Conservation (phyloP, 441 rosid genomes). For the Pelargonium citronellum region DNA sequence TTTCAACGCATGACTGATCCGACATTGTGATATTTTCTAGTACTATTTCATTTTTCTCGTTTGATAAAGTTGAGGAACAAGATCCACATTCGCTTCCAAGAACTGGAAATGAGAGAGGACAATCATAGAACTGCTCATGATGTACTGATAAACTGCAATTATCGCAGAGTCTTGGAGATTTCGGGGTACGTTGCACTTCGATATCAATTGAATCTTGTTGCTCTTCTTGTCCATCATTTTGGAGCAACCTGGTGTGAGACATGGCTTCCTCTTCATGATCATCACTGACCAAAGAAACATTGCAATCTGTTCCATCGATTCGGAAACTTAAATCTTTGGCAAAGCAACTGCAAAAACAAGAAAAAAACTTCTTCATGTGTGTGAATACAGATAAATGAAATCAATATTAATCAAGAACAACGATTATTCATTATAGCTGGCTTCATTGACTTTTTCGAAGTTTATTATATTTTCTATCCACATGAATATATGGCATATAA, state of each 20-base stretch:
- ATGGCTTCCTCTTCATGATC: slow-evolving; percentile 15
- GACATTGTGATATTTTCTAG: too few relatives aligned
- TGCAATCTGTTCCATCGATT: slow-evolving; percentile 28
- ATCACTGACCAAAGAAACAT: slow-evolving; percentile 28
- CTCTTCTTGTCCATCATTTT: slow-evolving; percentile 14
- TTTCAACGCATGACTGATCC: not conserved
- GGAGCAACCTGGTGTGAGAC: not conserved
- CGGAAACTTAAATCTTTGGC: slow-evolving; percentile 28
- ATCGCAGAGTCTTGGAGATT: slow-evolving; percentile 22
- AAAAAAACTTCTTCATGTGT: not conserved
- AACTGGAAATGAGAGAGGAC: not conserved
- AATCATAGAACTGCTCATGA: not conserved
- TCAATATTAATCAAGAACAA: too few relatives aligned
- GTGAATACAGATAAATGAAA: not conserved
- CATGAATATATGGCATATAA: too few relatives aligned
- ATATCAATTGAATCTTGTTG: slow-evolving; percentile 15
- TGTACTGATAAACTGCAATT: slow-evolving; percentile 17
- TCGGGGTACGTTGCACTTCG: slow-evolving; percentile 18
- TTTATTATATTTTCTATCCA: too few relatives aligned
- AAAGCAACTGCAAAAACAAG: slow-evolving; percentile 29
- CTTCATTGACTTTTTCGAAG: too few relatives aligned
- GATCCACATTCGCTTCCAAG: not conserved
- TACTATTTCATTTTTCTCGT: too few relatives aligned
- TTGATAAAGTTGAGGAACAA: too few relatives aligned
- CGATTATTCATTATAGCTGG: too few relatives aligned